These are phyloP conservation scores for Alternaria novae-zelandiae DNA, from an alignment of 2,329 filamentous ascomycete species.

Conservation along the genomic window DNA sequence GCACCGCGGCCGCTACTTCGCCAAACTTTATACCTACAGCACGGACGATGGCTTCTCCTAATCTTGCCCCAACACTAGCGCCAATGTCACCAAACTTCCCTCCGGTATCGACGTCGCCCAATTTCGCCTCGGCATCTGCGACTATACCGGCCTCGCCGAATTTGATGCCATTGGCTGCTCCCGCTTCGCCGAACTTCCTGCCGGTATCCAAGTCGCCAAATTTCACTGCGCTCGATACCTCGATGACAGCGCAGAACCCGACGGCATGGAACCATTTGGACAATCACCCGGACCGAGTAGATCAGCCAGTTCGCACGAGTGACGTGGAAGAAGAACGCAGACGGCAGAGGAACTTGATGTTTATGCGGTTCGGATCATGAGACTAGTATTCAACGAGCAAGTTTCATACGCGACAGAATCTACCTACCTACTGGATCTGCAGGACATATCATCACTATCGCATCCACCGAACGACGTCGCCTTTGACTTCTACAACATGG, in stretches of 20 bases:
- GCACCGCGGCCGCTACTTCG: not conserved
- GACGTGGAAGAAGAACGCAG: conserved; percentile 15
- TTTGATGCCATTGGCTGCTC: not conserved
- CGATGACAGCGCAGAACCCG: not conserved
- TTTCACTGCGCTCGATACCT: not conserved
- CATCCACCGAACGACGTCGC: not conserved
- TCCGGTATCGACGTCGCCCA: conserved; percentile 16
- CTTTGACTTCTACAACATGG: not conserved
- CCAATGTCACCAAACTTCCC: conserved; percentile 1
- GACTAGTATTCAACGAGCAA: not conserved
- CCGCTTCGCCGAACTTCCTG: conserved; percentile 11
- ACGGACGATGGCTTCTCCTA: not conserved
- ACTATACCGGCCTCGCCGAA: not conserved
- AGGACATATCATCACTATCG: not conserved
- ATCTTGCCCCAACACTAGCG: not conserved
- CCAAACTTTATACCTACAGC: conserved; percentile 10
- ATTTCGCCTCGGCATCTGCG: conserved; percentile 9
- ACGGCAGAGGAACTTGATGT: conserved; percentile 28
- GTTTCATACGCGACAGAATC: not conserved
- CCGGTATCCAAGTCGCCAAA: not conserved
- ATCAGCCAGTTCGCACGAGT: not conserved
- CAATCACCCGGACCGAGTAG: not conserved
- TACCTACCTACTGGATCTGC: not conserved
- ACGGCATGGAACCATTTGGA: not conserved
- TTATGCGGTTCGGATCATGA: conserved; percentile 18